Evolutionary conservation across 2,329 filamentous ascomycete species (phyloP).

Genomic region (Trichoderma brevicompactum): DNA sequence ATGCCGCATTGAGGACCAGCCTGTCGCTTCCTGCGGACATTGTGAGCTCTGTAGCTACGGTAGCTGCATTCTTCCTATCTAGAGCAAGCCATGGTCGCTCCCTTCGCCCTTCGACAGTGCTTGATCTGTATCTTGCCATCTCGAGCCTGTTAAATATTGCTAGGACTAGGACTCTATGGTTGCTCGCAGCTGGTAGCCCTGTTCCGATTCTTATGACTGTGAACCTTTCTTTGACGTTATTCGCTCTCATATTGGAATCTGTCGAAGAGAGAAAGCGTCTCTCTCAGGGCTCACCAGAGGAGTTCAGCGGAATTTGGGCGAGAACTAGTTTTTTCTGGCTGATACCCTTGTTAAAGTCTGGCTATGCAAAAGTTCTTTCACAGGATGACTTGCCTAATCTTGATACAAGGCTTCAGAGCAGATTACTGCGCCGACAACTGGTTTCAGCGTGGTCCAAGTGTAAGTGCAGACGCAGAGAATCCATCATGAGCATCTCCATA

Average conservation of each 20-base stretch:
- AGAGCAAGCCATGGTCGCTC: constrained; percentile 34
- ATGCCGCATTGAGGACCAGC: constrained; percentile 17
- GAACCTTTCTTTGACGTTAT: constrained; percentile 27
- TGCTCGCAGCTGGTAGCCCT: constrained; percentile 27
- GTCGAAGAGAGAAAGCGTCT: constrained; percentile 31
- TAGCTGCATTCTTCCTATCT: constrained; percentile 30
- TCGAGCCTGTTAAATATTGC: constrained; percentile 32
- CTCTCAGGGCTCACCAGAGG: constrained; percentile 28
- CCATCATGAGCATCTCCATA: too few species aligned
- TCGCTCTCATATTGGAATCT: constrained; percentile 33
- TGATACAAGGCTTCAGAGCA: constrained; percentile 31
- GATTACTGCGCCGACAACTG: constrained; percentile 30
- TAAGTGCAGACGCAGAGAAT: constrained; percentile 15
- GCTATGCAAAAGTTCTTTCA: constrained; percentile 34
- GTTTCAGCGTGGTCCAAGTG: constrained; percentile 32
- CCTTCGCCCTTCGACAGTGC: constrained; percentile 35
- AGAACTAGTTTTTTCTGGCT: constrained; percentile 35
- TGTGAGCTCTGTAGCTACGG: constrained; percentile 29
- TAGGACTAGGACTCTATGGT: constrained; percentile 33
- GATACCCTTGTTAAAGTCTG: constrained; percentile 29
- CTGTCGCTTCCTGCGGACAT: constrained; percentile 34
- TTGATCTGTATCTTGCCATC: constrained; percentile 34
- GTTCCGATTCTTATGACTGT: constrained; percentile 30
- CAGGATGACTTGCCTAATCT: constrained; percentile 34
- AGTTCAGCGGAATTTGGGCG: constrained; percentile 34